Evolutionary conservation across 2,329 filamentous ascomycete species (phyloP).

Genomic region (Aspergillus vadensis): DNA sequence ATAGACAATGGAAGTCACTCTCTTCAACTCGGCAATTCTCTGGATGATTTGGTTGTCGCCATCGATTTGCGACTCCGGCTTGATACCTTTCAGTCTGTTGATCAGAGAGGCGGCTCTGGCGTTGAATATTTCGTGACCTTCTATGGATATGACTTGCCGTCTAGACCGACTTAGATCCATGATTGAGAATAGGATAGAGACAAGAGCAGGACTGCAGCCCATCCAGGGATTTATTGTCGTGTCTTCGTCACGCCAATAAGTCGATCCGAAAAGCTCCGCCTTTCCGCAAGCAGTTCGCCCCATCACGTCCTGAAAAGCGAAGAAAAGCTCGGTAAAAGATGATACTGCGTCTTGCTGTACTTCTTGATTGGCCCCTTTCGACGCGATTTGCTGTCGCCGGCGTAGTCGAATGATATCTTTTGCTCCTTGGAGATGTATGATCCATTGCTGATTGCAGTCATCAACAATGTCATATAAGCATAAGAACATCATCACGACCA

Average conservation of each 20-base stretch:
- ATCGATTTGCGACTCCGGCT: not conserved
- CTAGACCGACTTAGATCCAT: not conserved
- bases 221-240: conserved; percentile 3
- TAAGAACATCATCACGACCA: conserved; percentile 39
- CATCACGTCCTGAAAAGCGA: conserved; percentile 49
- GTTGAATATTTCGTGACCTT: not conserved
- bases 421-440: conserved; percentile 44
- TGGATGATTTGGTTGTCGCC: not conserved
- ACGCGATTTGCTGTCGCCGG: conserved; percentile 26
- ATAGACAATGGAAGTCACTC: conserved; percentile 1
- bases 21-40: conserved; percentile 1
- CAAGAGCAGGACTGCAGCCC: conserved; percentile 5
- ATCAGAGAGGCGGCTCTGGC: not conserved
- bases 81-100: not conserved
- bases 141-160: not conserved
- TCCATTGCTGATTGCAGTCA: conserved; percentile 40
- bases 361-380: no score
- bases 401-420: conserved; percentile 41
- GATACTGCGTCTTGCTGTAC: conserved; percentile 8
- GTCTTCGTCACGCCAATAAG: conserved; percentile 39
- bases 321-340: conserved; percentile 36
- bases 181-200: not conserved
- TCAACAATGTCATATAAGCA: conserved; percentile 40
- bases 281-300: conserved; percentile 48
- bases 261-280: conserved; percentile 43